Conservation (phyloP, 1,284 basidiomycete species). For the Xerocomus amazonicus region DNA sequence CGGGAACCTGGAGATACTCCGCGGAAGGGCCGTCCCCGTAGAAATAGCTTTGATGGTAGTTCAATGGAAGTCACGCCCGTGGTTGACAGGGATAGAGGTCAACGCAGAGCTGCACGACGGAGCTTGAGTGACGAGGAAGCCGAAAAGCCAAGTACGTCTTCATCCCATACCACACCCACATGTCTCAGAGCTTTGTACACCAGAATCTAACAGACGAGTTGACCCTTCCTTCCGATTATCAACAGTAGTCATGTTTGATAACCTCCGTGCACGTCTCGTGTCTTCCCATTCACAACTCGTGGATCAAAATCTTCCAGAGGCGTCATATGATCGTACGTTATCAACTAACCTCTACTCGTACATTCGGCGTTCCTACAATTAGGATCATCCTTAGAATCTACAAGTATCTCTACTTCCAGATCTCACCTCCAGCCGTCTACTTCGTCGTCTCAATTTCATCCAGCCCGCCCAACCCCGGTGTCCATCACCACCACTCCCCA, state of each 20-base stretch:
- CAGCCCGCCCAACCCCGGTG: constrained; percentile 7
- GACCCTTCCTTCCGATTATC: constrained; percentile 41
- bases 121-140: constrained; percentile 68
- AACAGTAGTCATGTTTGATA: constrained; percentile 46
- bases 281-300: constrained; percentile 38
- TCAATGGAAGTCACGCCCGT: constrained; percentile 57
- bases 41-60: constrained; percentile 58
- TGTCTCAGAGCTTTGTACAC: constrained; percentile 7
- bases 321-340: constrained; percentile 34
- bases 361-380: constrained; percentile 3
- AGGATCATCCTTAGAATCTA: constrained; percentile 18
- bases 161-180: constrained; percentile 5
- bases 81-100: constrained; percentile 41
- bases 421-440: constrained; percentile 8
- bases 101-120: constrained; percentile 47
- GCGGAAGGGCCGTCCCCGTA: constrained; percentile 38
- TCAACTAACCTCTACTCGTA: background rate
- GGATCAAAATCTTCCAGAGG: constrained; percentile 31
- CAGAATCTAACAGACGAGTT: constrained; percentile 33
- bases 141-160: constrained; percentile 52
- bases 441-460: constrained; percentile 11
- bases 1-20: constrained; percentile 63
- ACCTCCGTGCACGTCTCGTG: constrained; percentile 45
- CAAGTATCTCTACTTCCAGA: constrained; percentile 6
- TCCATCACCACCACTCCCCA: constrained; percentile 53